Base-by-base conservation (phyloP, 2,329 filamentous ascomycete genomes). In the Hawksworthiomyces lignivorus region DNA sequence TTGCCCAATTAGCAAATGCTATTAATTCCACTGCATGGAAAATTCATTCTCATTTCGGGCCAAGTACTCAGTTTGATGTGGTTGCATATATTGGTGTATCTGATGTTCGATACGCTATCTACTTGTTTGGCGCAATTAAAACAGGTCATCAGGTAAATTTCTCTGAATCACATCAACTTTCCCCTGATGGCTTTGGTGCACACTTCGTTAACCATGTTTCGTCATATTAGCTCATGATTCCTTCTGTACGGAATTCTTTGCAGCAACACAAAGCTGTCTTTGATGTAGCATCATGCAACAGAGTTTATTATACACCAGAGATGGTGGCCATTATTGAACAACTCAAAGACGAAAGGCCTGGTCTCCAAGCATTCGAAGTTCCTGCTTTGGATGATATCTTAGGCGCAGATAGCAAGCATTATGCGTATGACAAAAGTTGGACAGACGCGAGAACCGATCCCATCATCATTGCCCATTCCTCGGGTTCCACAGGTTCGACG, bases 401-500 rank as follows among this genome's bases (percentile, higher is more conserved):
- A 9, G 29, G 12, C 24, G 12, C 36, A 18, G 36, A 9, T 2
- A 33, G 36, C 26, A 18, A 39, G 22, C 40, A 48, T 14, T 50
- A 41, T 27, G 10, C 18, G 0, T 51, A 45, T 37, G 32, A 50
- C 8, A 50, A 48, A n/a, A 36, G 40, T 6, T 51, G 44, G 21
- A 43, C 44, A 19, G 33, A 36, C 1, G 43, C 41, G 2, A 48
- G 41, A 31, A 46, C 41, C 36, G 44, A 51, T 11, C 50, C 50
- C 14, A 43, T 48, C 10, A 44, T 51, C 8, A 41, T 51, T 17
- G 41, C 49, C 9, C 48, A 50, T 24, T 51, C 50, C 12, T 50
- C 50, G 2, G 50, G 50, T 12, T 51, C 50, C 5, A 51, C 50
- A 17, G 39, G 39, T 33, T n/a, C n/a, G n/a, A n/a, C n/a, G n/a